Percentiles rank a stretch among this genome's conserved stretches.
These are phyloP conservation scores for Mortierella polycephala DNA, from an alignment of 371 early-diverging fungal species.

Conservation along the genomic window DNA sequence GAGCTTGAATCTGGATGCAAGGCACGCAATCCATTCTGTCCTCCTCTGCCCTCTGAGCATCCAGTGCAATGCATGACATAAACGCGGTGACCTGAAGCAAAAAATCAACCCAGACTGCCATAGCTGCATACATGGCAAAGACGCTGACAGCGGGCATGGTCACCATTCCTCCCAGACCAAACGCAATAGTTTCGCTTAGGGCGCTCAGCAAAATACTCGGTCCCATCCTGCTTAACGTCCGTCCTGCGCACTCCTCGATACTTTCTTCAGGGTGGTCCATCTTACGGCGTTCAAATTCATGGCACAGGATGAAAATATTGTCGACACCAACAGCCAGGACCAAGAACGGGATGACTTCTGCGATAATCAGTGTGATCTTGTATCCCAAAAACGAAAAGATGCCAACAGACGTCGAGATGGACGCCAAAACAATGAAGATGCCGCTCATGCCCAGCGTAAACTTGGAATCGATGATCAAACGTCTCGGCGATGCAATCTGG, in stretches of 20 bases:
- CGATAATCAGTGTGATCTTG: constrained; percentile 80
- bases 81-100: constrained; percentile 80
- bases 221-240: constrained; percentile 73
- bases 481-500: constrained; percentile 54
- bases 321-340: constrained; percentile 86
- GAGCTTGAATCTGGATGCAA: constrained; percentile 66
- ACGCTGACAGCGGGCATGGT: constrained; percentile 84
- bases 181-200: constrained; percentile 77
- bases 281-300: constrained; percentile 71
- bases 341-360: constrained; percentile 84
- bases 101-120: constrained; percentile 80
- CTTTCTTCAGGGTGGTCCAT: constrained; percentile 59
- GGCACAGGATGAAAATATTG: constrained; percentile 81
- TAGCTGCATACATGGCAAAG: constrained; percentile 79
- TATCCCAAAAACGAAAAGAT: constrained; percentile 73
- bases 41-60: constrained; percentile 69
- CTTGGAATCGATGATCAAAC: constrained; percentile 74
- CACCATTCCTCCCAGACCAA: constrained; percentile 75
- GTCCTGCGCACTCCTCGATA: constrained; percentile 67
- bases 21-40: constrained; percentile 74
- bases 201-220: constrained; percentile 78
- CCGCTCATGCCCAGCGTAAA: constrained; percentile 76
- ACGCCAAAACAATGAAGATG: constrained; percentile 77
- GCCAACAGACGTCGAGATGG: constrained; percentile 76
- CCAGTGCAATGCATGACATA: constrained; percentile 73